Percentiles rank a stretch among this genome's conserved stretches.
Evolutionary conservation across 805 yeast species (phyloP).

Genomic region (Lipomyces orientalis): DNA sequence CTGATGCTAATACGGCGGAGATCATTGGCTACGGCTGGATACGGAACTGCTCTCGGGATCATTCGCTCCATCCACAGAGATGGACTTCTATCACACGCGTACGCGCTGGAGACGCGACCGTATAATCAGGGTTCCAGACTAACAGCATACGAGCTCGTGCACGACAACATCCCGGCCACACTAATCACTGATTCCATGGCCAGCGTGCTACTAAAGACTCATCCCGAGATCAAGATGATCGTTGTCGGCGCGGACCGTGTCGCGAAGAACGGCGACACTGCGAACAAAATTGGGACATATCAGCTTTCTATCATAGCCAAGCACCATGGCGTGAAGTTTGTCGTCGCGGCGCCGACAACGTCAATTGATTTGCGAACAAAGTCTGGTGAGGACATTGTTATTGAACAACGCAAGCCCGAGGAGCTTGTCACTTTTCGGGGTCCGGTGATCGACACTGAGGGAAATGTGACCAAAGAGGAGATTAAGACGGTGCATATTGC

Average conservation of each 20-base stretch:
- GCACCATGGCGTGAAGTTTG: slow-evolving; percentile 72
- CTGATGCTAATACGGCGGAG: slow-evolving; percentile 11
- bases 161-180: slow-evolving; percentile 86
- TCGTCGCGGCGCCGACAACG: slow-evolving; percentile 94
- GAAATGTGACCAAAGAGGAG: slow-evolving; percentile 40
- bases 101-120: slow-evolving; percentile 93
- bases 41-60: slow-evolving; percentile 95
- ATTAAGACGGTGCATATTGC: slow-evolving; percentile 71
- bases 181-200: slow-evolving; percentile 92
- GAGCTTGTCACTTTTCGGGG: slow-evolving; percentile 84
- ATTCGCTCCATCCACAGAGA: slow-evolving; percentile 67
- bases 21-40: slow-evolving; percentile 94
- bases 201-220: slow-evolving; percentile 65
- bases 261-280: slow-evolving; percentile 92
- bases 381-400: slow-evolving; percentile 75
- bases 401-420: slow-evolving; percentile 83
- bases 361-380: slow-evolving; percentile 75
- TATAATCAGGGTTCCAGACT: slow-evolving; percentile 95
- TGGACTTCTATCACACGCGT: slow-evolving; percentile 63
- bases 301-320: slow-evolving; percentile 80
- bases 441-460: slow-evolving; percentile 54
- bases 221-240: slow-evolving; percentile 79
- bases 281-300: slow-evolving; percentile 94
- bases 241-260: slow-evolving; percentile 96
- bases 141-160: slow-evolving; percentile 87